Conservation (phyloP, 2,329 filamentous ascomycete species). For the Endocalyx cinctus region DNA sequence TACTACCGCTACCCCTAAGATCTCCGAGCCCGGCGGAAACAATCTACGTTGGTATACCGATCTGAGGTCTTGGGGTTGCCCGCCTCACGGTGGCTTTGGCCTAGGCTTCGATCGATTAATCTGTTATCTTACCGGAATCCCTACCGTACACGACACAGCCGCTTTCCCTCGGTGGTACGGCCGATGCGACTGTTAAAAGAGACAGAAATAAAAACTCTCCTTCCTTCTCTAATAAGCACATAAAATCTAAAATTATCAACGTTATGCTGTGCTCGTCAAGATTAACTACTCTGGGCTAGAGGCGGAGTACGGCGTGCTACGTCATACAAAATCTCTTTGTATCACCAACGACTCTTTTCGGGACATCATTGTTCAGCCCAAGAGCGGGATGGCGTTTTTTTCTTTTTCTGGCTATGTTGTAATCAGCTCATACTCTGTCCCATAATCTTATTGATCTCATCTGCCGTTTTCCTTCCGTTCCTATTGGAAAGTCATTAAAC, state of each 20-base stretch:
- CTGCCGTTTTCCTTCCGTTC: no score
- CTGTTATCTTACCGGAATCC: conserved; percentile 75
- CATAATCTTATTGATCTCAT: no score
- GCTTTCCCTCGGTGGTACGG: conserved; percentile 75
- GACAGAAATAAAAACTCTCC: no score
- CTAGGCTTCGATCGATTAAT: conserved; percentile 84
- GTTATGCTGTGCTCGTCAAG: conserved; percentile 32
- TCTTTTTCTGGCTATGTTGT: no score
- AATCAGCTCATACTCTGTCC: no score
- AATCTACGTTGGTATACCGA: conserved; percentile 82
- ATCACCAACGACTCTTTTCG: no score
- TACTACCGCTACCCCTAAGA: no score
- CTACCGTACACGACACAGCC: conserved; percentile 79
- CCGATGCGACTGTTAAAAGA: conserved; percentile 56
- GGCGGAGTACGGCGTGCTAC: conserved; percentile 24
- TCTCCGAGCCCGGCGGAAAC: conserved; percentile 19
- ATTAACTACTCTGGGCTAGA: conserved; percentile 35
- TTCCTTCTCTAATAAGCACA: no score
- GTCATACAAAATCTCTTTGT: no score
- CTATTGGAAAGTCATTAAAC: no score
- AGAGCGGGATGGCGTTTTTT: no score
- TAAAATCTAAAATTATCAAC: conserved; percentile 9
- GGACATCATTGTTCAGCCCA: no score
- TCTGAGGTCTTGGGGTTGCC: conserved; percentile 83
- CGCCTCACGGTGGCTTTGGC: conserved; percentile 87